Base-by-base conservation (phyloP, 768 basidiomycete species). In the Hygrocybe punicea region DNA sequence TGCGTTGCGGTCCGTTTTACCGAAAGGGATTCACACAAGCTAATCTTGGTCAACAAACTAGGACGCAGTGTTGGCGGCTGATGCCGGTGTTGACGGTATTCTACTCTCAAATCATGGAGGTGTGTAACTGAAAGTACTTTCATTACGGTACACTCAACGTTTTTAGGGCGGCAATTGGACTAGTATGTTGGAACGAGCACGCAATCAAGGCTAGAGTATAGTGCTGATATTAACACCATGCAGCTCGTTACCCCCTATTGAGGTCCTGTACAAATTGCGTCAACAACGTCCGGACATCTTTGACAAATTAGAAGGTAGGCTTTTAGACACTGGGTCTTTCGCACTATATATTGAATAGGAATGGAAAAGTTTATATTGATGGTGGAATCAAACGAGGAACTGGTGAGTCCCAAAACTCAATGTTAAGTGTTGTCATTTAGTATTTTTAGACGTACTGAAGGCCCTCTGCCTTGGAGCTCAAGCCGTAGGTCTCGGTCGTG, bases 91-190 rank as follows among this genome's bases (percentile, higher is more conserved):
- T 16, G 86, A 95, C 56, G 95, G 89, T 4, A 92, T 98, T 59
- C 77, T 95, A 55, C 73, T 98, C 8, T 91, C 89, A 1, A 98
- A 98, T 62, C 95, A 98, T 63, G 95, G 95, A 55, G 95, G 91
- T 81, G 64, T 61, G 74, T 72, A n/a, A 14, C 34, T 51, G 29
- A 23, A 13, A 49, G 23, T 54, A 34, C 56, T 36, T 29, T 51
- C 17, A 53, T 33, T 37, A 36, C 19, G 50, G 54, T 17, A 49
- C 63, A 24, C 35, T 48, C 47, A 33, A 13, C 19, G 21, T 37
- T 25, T 7, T 2, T 59, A 86, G 87, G 88, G 40, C 81, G 93
- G 24, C 91, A 94, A 69, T 73, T 94, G 52, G 91, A 93, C 53
- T 91, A 83, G 88, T 89, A 66, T 69, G 83, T 66, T 37, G 14